These are phyloP conservation scores for Phaeotremella skinneri DNA, from an alignment of 768 basidiomycete genomes.

Conservation along the genomic window DNA sequence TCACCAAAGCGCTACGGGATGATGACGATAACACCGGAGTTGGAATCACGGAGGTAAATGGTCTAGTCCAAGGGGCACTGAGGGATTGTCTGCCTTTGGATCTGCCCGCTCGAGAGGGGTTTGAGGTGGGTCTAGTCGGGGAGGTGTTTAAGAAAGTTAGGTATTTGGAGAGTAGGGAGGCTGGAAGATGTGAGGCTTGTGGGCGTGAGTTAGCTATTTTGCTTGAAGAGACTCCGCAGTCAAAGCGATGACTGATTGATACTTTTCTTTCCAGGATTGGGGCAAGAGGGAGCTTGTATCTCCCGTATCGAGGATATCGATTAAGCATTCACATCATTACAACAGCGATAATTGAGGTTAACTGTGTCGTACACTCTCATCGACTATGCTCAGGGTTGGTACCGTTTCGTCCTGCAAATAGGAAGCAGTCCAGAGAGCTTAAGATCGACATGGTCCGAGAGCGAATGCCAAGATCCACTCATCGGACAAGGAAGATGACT, in stretches of 20 bases:
- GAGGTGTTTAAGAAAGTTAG: slow-evolving; percentile 10
- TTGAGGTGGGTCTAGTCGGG: slow-evolving; percentile 14
- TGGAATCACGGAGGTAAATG: slow-evolving; percentile 16
- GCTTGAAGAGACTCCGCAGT: no score
- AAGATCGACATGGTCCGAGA: no score
- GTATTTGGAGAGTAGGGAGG: background rate
- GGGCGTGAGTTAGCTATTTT: background rate
- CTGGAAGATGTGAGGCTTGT: background rate
- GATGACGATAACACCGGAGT: slow-evolving; percentile 34
- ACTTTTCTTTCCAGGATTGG: background rate
- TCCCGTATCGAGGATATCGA: background rate
- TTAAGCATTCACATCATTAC: no score
- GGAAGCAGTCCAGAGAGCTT: no score
- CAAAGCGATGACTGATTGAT: background rate
- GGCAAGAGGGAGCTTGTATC: background rate
- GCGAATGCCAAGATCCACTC: no score
- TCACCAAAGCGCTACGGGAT: slow-evolving; percentile 24
- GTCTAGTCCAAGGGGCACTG: slow-evolving; percentile 12
- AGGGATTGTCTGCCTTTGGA: slow-evolving; percentile 21
- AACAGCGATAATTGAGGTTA: no score
- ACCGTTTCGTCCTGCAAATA: no score
- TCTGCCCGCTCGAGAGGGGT: slow-evolving; percentile 28
- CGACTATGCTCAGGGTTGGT: no score
- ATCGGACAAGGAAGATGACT: no score
- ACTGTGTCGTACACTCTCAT: no score